Conservation (phyloP, 2,329 filamentous ascomycete genomes). For the Seiridium unicorne region DNA sequence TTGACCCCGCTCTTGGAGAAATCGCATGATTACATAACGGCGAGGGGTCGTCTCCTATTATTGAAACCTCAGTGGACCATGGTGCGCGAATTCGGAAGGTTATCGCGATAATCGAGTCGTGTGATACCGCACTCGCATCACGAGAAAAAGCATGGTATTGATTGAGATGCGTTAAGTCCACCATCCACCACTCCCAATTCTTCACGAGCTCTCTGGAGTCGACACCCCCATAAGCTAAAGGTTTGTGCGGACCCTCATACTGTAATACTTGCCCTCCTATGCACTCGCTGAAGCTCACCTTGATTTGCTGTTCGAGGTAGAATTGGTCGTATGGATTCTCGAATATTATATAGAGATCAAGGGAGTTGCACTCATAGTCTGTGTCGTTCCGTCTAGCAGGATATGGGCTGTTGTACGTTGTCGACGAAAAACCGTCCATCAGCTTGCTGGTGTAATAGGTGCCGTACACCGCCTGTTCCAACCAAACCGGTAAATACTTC, state of each 20-base stretch:
- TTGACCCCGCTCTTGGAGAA: too few species aligned
- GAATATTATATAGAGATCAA: conserved; percentile 34
- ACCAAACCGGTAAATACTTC: conserved; percentile 68
- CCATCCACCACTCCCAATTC: conserved; percentile 1
- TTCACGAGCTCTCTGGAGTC: neutral
- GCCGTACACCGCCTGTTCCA: conserved; percentile 66
- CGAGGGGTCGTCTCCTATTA: too few species aligned
- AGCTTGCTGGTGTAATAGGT: conserved; percentile 73
- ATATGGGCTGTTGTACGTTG: conserved; percentile 59
- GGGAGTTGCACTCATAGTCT: conserved; percentile 37
- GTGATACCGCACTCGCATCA: too few species aligned
- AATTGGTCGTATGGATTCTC: conserved; percentile 48
- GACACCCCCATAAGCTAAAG: neutral
- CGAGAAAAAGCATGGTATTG: neutral
- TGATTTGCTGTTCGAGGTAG: conserved; percentile 43
- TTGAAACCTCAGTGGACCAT: too few species aligned
- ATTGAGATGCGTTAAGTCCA: neutral
- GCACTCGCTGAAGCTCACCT: conserved; percentile 52
- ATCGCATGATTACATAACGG: too few species aligned
- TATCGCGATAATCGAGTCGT: too few species aligned
- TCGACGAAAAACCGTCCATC: conserved; percentile 61
- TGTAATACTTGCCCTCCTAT: conserved; percentile 54
- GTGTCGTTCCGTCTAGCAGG: conserved; percentile 55
- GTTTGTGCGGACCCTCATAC: conserved; percentile 43
- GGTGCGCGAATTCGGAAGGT: too few species aligned